These are phyloP conservation scores for Penicillium ochrochloron DNA, from an alignment of 495 filamentous ascomycete genomes.

Conservation along the genomic window DNA sequence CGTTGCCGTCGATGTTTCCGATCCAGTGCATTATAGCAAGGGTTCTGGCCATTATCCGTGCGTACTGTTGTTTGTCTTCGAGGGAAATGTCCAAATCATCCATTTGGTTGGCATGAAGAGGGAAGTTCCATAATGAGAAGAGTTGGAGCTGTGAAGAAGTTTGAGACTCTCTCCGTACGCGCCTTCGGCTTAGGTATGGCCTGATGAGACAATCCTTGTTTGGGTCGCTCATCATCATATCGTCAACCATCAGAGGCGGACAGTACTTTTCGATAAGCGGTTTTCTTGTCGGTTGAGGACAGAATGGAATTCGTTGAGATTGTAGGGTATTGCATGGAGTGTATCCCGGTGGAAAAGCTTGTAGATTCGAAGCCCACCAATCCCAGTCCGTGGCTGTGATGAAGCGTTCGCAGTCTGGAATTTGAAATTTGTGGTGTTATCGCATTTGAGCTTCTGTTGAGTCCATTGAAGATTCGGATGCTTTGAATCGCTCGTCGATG, in stretches of 20 bases:
- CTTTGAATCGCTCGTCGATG: conserved; percentile 29
- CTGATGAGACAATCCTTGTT: conserved; percentile 52
- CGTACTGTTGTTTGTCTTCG: conserved; percentile 24
- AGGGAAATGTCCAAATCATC: conserved; percentile 40
- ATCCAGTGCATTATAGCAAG: conserved; percentile 53
- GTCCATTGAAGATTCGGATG: conserved; percentile 1
- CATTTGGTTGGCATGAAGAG: conserved; percentile 54
- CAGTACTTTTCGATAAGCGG: conserved; percentile 42
- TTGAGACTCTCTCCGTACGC: conserved; percentile 4
- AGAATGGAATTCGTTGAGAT: conserved; percentile 46
- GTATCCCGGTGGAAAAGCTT: conserved; percentile 34
- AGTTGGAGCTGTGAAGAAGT: conserved; percentile 15
- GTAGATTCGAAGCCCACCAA: conserved; percentile 40
- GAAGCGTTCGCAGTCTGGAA: conserved; percentile 29
- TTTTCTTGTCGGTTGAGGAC: conserved; percentile 30
- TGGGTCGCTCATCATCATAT: conserved; percentile 33
- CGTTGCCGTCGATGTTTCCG: conserved; percentile 48
- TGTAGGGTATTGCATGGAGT: conserved; percentile 44
- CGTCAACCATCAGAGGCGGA: conserved; percentile 20
- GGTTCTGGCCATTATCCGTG: conserved; percentile 46
- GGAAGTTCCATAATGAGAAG: conserved; percentile 53
- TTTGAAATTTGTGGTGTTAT: conserved; percentile 18
- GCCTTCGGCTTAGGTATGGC: conserved; percentile 49
- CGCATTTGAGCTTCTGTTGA: not conserved
- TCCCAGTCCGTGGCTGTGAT: conserved; percentile 26